Base-by-base conservation (phyloP, 345 rosid species). In the Microcos paniculata region DNA sequence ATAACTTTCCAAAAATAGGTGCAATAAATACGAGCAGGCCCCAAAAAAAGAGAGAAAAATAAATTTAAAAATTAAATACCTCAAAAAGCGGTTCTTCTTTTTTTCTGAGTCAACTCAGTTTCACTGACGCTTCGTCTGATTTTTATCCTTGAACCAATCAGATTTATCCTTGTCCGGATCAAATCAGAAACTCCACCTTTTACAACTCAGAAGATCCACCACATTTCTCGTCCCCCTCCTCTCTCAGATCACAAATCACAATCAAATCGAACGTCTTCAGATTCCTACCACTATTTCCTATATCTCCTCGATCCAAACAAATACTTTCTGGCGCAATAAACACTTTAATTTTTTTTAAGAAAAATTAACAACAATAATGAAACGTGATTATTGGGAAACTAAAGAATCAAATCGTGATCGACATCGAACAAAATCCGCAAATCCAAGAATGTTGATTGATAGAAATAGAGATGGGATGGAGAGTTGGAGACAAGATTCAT, bases 201-300 rank as follows among this genome's bases (percentile, higher is more conserved):
- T 45, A 75, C 68, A 77, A n/a, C n/a, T n/a, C n/a, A n/a, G n/a
- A n/a, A 80, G 83, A 83, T 85, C 85, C 88, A 85, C 45, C 73
- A 18, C 11, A 77, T 83, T 80, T 84, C 52, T 79, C 65, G 65
- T 82, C 64, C 40, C 78, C 19, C 43, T 48, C 40, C 40, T 42
- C 28, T 11, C 55, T 49, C 73, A 30, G 45, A 71, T 53, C 67
- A 71, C 59, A 30, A 52, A 71, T 53, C 67, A 71, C 59, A 81
- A 76, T 70, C 61, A 74, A 81, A 82, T 77, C 85, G 69, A 82
- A 81, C 62, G 19, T 30, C 30, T 69, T 23, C 63, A 55, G 63
- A 55, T 71, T 38, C 63, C 63, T 3, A n/a, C n/a, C n/a, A n/a
- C n/a, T n/a, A 2, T 18, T 38, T n/a, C 48, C 49, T 35, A 10